A percentile compares a stretch with the other conserved stretches of the same genome.
These are phyloP conservation scores for Fusarium brachygibbosum DNA, from an alignment of 2,329 filamentous ascomycete species.

Conservation along the genomic window DNA sequence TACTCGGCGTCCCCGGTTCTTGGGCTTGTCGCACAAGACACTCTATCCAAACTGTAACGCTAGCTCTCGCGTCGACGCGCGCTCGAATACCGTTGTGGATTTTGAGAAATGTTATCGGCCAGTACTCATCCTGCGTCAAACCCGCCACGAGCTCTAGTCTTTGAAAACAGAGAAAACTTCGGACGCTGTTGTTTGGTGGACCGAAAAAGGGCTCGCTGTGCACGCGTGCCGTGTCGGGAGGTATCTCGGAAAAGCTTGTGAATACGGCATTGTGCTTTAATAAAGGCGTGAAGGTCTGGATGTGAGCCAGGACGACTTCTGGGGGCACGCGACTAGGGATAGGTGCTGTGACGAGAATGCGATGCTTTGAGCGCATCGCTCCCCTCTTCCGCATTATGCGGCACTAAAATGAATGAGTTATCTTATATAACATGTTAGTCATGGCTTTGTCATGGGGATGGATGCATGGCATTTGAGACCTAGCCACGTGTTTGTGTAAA, in stretches of 20 bases:
- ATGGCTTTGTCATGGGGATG: constrained; percentile 10
- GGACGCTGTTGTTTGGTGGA: constrained; percentile 14
- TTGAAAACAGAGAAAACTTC: constrained; percentile 18
- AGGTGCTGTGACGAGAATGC: constrained; percentile 27
- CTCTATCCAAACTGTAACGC: constrained; percentile 32
- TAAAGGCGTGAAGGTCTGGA: constrained; percentile 32
- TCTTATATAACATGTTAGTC: constrained; percentile 20
- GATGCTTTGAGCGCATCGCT: constrained; percentile 35
- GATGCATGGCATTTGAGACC: neutral
- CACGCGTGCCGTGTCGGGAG: constrained; percentile 16
- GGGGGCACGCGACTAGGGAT: constrained; percentile 33
- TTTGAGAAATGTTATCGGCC: constrained; percentile 30
- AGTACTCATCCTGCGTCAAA: constrained; percentile 17
- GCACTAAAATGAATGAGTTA: no score
- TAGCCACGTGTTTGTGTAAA: neutral
- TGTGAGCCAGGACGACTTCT: constrained; percentile 33
- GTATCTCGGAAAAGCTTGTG: constrained; percentile 20
- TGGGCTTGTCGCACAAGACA: constrained; percentile 24
- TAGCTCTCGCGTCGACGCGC: constrained; percentile 29
- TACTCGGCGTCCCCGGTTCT: constrained; percentile 22
- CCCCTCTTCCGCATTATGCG: neutral
- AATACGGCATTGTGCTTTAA: constrained; percentile 26
- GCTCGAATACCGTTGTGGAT: constrained; percentile 30
- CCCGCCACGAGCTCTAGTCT: constrained; percentile 22
- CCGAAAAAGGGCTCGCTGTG: constrained; percentile 33